These are phyloP conservation scores for Trichoderma harzianum DNA, from an alignment of 2,329 filamentous ascomycete genomes.

Conservation along the genomic window DNA sequence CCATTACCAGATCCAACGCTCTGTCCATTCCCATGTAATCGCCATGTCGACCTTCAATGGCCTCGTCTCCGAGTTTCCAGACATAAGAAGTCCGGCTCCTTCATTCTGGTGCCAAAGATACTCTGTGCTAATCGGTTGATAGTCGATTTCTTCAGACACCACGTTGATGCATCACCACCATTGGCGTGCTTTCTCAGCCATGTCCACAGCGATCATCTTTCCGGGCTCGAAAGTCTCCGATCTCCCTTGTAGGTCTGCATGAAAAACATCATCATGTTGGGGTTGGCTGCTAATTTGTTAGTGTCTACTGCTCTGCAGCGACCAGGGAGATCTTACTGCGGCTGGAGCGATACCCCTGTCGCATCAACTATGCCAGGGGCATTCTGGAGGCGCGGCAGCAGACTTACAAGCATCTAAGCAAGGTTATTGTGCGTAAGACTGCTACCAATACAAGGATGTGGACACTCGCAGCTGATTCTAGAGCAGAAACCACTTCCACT, in stretches of 20 bases:
- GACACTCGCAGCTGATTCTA: background rate
- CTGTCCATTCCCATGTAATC: background rate
- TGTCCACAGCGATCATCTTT: conserved; percentile 86
- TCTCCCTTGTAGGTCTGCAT: conserved; percentile 61
- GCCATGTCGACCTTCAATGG: conserved; percentile 77
- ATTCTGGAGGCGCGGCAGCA: conserved; percentile 71
- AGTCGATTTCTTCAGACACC: conserved; percentile 79
- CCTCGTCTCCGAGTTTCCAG: conserved; percentile 70
- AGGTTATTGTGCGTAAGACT: conserved; percentile 52
- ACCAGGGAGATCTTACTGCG: conserved; percentile 78
- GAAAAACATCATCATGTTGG: background rate
- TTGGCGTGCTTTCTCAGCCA: conserved; percentile 88
- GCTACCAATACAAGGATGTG: no score
- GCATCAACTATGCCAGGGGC: conserved; percentile 76
- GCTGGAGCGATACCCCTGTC: conserved; percentile 73
- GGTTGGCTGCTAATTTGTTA: conserved; percentile 24
- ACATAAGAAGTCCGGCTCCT: conserved; percentile 60
- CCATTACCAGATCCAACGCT: background rate
- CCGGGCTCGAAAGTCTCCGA: conserved; percentile 71
- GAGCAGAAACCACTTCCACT: conserved; percentile 72
- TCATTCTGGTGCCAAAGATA: background rate
- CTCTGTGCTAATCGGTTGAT: background rate
- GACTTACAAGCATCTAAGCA: conserved; percentile 73
- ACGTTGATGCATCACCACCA: conserved; percentile 54
- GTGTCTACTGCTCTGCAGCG: conserved; percentile 82